These are phyloP conservation scores for Coemansia sp. DNA, from an alignment of 192 early-diverging fungal species.

Conservation along the genomic window DNA sequence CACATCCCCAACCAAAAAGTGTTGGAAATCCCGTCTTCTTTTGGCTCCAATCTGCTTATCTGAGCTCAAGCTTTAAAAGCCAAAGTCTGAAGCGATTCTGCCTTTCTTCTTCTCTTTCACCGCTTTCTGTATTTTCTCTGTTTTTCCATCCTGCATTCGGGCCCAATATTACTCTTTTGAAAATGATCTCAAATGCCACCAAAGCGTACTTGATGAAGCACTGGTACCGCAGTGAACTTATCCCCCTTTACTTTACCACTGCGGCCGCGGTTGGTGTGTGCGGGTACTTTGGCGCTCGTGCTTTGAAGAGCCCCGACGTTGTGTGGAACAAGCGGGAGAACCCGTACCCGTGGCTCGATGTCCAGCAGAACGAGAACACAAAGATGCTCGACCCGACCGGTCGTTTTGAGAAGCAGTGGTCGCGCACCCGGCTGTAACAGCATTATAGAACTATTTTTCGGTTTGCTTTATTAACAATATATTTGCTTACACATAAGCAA, in stretches of 20 bases:
- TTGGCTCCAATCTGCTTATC: slow-evolving; percentile 3
- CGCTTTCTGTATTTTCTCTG: slow-evolving; percentile 14
- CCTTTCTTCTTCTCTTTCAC: slow-evolving; percentile 6
- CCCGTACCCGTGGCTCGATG: slow-evolving; percentile 53
- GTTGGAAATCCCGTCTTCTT: neutral
- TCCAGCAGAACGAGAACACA: slow-evolving; percentile 53
- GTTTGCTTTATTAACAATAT: neutral
- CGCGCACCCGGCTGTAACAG: slow-evolving; percentile 40
- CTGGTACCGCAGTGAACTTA: slow-evolving; percentile 55
- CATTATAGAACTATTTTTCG: neutral
- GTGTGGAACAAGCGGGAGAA: slow-evolving; percentile 51
- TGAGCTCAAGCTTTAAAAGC: no score
- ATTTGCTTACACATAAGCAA: neutral
- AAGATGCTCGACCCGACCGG: slow-evolving; percentile 50
- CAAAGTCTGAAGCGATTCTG: neutral
- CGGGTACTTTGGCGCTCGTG: slow-evolving; percentile 36
- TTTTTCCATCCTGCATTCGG: slow-evolving; percentile 17
- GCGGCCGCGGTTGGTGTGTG: slow-evolving; percentile 40
- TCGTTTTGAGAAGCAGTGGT: slow-evolving; percentile 51
- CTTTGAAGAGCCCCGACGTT: slow-evolving; percentile 48
- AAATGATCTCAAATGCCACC: slow-evolving; percentile 47
- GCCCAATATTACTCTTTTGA: slow-evolving; percentile 16
- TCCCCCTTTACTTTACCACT: slow-evolving; percentile 49
- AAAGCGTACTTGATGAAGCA: slow-evolving; percentile 49
- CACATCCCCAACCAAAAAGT: neutral